phyloP scores from a whole-genome alignment of 805 yeast species.

The Pichia insulana region DNA sequence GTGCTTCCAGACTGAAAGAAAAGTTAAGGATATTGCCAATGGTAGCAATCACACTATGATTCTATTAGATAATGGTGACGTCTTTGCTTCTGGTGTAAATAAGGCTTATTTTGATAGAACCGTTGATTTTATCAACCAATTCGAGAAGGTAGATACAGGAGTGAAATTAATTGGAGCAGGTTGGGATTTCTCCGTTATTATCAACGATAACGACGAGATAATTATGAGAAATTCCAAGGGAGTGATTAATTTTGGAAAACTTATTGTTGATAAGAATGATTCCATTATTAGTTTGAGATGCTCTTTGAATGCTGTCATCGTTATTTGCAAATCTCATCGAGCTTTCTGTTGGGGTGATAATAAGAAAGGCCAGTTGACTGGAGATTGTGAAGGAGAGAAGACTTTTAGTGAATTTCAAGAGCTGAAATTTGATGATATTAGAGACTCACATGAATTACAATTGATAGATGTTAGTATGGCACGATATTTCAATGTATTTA shows the following conservation, averaged over 20 bases:
- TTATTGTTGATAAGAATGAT: neutral
- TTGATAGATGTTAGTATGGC: constrained; percentile 34
- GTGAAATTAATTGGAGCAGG: constrained; percentile 59
- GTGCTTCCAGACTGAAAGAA: neutral
- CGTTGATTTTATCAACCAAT: neutral
- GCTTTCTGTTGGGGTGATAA: constrained; percentile 64
- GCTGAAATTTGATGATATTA: constrained; percentile 7
- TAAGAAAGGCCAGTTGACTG: constrained; percentile 49
- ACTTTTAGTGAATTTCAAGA: constrained; percentile 19
- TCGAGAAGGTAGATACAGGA: constrained; percentile 7
- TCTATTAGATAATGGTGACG: constrained; percentile 41
- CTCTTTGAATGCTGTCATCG: constrained; percentile 40
- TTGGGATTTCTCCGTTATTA: constrained; percentile 65
- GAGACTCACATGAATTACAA: neutral
- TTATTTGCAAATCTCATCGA: constrained; percentile 32
- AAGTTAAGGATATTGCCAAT: constrained; percentile 37
- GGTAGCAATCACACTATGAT: constrained; percentile 87
- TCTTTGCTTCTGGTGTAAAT: constrained; percentile 45
- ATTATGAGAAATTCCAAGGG: constrained; percentile 40
- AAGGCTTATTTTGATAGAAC: constrained; percentile 2
- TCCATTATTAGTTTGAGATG: constrained; percentile 19
- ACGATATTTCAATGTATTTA: constrained; percentile 45
- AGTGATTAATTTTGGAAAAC: neutral
- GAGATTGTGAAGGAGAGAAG: constrained; percentile 12
- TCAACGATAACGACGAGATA: constrained; percentile 33